Conservation (phyloP, 1,284 basidiomycete genomes). For the Sphaerobolus stellatus region DNA sequence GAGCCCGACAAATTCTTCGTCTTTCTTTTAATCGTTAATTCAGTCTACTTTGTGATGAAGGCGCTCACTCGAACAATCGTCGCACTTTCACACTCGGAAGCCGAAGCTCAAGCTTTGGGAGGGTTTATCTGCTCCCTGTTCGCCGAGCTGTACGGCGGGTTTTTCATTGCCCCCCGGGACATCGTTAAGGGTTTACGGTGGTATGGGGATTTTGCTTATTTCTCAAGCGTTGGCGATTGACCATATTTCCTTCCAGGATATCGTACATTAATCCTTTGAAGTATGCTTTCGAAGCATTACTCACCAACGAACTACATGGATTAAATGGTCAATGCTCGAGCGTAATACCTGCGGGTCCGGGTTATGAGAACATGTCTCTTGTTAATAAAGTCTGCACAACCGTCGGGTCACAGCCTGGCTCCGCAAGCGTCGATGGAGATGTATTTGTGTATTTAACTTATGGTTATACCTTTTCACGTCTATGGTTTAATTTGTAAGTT, state of each 20-base stretch:
- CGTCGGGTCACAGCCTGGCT: slow-evolving; percentile 52
- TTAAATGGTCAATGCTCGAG: slow-evolving; percentile 40
- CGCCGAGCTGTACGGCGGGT: slow-evolving; percentile 65
- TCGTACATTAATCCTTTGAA: slow-evolving; percentile 36
- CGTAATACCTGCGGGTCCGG: slow-evolving; percentile 47
- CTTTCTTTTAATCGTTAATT: slow-evolving; percentile 57
- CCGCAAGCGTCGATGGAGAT: slow-evolving; percentile 47
- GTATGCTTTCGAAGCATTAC: slow-evolving; percentile 53
- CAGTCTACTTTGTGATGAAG: slow-evolving; percentile 61
- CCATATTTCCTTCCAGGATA: slow-evolving; percentile 20
- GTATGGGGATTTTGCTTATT: slow-evolving; percentile 51
- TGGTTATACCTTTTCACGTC: slow-evolving; percentile 56
- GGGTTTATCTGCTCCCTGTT: slow-evolving; percentile 58
- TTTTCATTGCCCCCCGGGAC: slow-evolving; percentile 64
- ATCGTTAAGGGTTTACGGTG: slow-evolving; percentile 68
- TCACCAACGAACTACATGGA: slow-evolving; percentile 58
- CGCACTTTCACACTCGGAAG: slow-evolving; percentile 50
- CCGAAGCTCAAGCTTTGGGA: slow-evolving; percentile 58
- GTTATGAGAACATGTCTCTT: slow-evolving; percentile 52
- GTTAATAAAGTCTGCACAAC: slow-evolving; percentile 62
- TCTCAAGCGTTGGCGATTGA: neutral
- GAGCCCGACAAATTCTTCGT: slow-evolving; percentile 64
- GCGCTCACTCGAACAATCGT: slow-evolving; percentile 59
- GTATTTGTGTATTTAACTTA: slow-evolving; percentile 60
- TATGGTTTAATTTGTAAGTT: slow-evolving; percentile 58